Conservation (phyloP, 2,329 filamentous ascomycete genomes). For the Neonectria coccinea region DNA sequence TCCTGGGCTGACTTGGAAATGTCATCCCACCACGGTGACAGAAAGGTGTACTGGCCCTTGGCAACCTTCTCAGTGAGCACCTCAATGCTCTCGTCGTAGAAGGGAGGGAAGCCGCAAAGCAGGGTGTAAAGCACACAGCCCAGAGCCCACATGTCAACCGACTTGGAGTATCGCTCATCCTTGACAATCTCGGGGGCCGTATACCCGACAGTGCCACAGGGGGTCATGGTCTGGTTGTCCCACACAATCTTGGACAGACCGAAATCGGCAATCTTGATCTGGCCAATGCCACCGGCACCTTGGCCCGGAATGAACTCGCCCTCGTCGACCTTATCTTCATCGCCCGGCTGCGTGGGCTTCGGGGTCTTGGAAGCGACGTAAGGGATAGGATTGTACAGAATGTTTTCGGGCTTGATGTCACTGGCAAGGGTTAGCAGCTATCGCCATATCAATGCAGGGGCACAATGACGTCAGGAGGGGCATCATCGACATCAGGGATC, state of each 20-base stretch:
- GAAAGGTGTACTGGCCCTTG: conserved; percentile 94
- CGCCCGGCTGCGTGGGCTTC: conserved; percentile 84
- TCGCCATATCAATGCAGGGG: conserved; percentile 35
- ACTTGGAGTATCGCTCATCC: conserved; percentile 98
- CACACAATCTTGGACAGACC: conserved; percentile 97
- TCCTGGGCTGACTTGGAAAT: conserved; percentile 96
- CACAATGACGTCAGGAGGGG: conserved; percentile 47
- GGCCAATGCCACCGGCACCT: conserved; percentile 90
- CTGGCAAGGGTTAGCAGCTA: conserved; percentile 59
- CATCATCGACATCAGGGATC: conserved; percentile 31
- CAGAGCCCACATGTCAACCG: conserved; percentile 98
- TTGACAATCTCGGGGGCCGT: conserved; percentile 99
- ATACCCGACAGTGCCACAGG: conserved; percentile 98
- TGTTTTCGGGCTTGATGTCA: conserved; percentile 98
- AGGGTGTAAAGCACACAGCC: conserved; percentile 97
- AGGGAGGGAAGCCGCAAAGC: conserved; percentile 96
- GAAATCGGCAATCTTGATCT: conserved; percentile 98
- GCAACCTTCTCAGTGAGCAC: conserved; percentile 98
- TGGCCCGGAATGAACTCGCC: conserved; percentile 88
- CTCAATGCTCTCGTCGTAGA: conserved; percentile 98
- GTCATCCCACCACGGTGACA: conserved; percentile 99
- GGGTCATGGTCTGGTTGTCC: conserved; percentile 98
- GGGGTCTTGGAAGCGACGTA: conserved; percentile 83
- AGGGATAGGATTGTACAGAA: conserved; percentile 89
- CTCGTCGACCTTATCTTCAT: conserved; percentile 97